These are phyloP conservation scores for Echites panduratus DNA, from an alignment of 257 asterid species.

Conservation along the genomic window DNA sequence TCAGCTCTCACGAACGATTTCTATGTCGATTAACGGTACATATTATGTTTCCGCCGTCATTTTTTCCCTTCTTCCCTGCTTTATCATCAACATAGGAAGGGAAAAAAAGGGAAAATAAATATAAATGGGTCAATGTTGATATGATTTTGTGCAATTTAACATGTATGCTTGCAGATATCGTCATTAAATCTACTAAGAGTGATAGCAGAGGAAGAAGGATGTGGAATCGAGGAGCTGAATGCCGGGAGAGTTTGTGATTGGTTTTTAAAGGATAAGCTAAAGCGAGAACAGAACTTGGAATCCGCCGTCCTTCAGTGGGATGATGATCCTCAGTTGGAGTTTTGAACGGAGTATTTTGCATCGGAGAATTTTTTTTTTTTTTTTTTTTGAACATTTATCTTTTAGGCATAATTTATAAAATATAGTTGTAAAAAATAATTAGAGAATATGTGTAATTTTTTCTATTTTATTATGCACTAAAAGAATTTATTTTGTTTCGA, in stretches of 20 bases:
- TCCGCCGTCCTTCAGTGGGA: conserved; percentile 81
- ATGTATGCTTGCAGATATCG: conserved; percentile 50
- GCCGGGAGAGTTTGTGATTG: conserved; percentile 82
- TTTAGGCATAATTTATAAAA: no score
- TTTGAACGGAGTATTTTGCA: neutral
- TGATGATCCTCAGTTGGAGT: conserved; percentile 48
- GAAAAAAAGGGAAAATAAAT: neutral
- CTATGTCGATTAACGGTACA: conserved; percentile 86
- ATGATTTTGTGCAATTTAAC: neutral
- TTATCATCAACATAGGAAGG: neutral
- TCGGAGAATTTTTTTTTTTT: no score
- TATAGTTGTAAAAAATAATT: no score
- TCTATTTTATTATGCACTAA: no score
- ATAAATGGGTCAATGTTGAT: neutral
- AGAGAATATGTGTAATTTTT: no score
- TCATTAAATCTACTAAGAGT: conserved; percentile 67
- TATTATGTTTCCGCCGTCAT: neutral
- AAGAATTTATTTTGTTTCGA: no score
- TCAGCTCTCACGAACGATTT: conserved; percentile 70
- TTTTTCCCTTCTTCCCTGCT: neutral
- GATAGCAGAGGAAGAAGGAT: conserved; percentile 76
- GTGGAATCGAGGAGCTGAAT: conserved; percentile 67
- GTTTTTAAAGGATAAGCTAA: conserved; percentile 74
- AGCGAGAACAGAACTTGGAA: conserved; percentile 62
- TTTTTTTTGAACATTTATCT: no score